phyloP scores from a whole-genome alignment of 257 asterid species.

The Pogostemon cablin region DNA sequence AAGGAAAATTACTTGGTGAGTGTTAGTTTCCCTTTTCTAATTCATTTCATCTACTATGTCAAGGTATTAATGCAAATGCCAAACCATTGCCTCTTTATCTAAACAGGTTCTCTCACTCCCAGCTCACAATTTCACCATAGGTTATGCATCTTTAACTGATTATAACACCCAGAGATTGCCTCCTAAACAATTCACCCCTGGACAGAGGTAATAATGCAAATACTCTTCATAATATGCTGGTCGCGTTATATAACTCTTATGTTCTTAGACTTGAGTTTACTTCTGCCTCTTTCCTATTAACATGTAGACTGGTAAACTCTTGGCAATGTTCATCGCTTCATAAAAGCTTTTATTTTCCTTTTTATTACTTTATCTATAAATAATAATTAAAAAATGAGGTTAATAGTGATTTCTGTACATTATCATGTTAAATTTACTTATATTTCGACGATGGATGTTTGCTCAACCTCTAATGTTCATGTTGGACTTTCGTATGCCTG shows the following conservation, averaged over 20 bases:
- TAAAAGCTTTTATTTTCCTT: conserved; percentile 1
- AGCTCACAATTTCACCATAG: conserved; percentile 56
- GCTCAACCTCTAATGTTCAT: neutral
- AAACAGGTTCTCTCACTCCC: conserved; percentile 89
- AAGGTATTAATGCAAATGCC: conserved; percentile 13
- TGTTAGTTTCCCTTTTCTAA: conserved; percentile 13
- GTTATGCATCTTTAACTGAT: conserved; percentile 80
- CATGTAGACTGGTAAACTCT: neutral
- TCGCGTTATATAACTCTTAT: neutral
- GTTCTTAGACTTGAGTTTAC: neutral
- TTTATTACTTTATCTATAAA: neutral
- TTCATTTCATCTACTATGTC: conserved; percentile 14
- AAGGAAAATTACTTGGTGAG: conserved; percentile 90
- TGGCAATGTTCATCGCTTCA: neutral
- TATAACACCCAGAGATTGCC: conserved; percentile 86
- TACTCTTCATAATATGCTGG: conserved; percentile 5
- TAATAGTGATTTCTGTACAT: neutral
- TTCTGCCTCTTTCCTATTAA: no score
- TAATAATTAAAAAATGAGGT: conserved; percentile 5
- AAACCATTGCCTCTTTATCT: conserved; percentile 5
- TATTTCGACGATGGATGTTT: neutral
- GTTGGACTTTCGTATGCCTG: neutral
- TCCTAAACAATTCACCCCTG: conserved; percentile 57
- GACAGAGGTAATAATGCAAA: conserved; percentile 70
- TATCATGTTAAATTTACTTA: conserved; percentile 2